phyloP scores from a whole-genome alignment of 495 filamentous ascomycete genomes.

The Penicillium antarcticum region DNA sequence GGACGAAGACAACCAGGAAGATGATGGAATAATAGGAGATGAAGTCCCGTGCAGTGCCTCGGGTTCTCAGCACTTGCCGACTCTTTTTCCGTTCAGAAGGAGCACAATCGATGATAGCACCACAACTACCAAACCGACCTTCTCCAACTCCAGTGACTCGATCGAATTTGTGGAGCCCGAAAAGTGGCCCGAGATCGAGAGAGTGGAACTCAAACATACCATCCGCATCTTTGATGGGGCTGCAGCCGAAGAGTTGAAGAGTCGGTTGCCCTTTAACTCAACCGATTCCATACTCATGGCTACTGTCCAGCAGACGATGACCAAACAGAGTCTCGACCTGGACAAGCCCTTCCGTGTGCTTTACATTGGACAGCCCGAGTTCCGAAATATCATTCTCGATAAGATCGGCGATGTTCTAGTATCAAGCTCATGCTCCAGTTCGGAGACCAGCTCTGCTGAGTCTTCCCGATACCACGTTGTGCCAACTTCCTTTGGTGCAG shows the following conservation, averaged over 20 bases:
- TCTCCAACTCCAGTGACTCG: slow-evolving; percentile 34
- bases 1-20: slow-evolving; percentile 26
- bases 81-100: slow-evolving; percentile 33
- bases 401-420: slow-evolving; percentile 68
- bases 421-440: slow-evolving; percentile 41
- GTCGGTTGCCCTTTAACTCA: slow-evolving; percentile 28
- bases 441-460: slow-evolving; percentile 44
- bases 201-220: slow-evolving; percentile 61
- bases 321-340: slow-evolving; percentile 56
- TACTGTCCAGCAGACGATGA: slow-evolving; percentile 72
- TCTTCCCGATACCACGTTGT: slow-evolving; percentile 71
- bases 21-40: slow-evolving; percentile 20
- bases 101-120: slow-evolving; percentile 41
- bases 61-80: slow-evolving; percentile 40
- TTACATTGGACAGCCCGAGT: slow-evolving; percentile 61
- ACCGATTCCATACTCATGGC: slow-evolving; percentile 41
- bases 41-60: slow-evolving; percentile 31
- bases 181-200: slow-evolving; percentile 46
- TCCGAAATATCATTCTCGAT: slow-evolving; percentile 66
- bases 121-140: slow-evolving; percentile 38
- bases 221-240: slow-evolving; percentile 55
- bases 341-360: slow-evolving; percentile 67
- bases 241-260: slow-evolving; percentile 47
- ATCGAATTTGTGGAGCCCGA: slow-evolving; percentile 64
- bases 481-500: slow-evolving; percentile 65